Conservation (phyloP, 2,329 filamentous ascomycete genomes). For the Grosmannia serpens region DNA sequence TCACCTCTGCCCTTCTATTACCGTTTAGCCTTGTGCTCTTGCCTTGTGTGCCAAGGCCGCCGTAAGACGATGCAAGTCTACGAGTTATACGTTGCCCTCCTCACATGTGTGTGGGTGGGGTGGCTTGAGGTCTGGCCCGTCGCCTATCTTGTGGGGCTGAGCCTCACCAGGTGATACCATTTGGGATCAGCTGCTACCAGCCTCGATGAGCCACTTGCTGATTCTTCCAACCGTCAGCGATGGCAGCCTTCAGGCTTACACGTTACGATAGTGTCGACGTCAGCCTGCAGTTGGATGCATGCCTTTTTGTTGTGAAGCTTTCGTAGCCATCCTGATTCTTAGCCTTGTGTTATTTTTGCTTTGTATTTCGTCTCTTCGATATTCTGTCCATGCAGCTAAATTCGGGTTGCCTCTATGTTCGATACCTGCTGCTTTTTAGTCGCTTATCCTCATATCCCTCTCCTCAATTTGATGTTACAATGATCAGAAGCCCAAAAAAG, state of each 20-base stretch:
- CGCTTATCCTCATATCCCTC: background rate
- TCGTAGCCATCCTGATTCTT: background rate
- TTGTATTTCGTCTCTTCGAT: background rate
- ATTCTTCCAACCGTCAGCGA: background rate
- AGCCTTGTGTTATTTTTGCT: background rate
- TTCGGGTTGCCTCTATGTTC: background rate
- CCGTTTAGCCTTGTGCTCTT: background rate
- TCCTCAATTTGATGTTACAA: background rate
- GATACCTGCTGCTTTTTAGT: background rate
- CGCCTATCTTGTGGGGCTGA: background rate
- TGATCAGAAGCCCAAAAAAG: background rate
- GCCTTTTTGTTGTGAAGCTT: background rate
- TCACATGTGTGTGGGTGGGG: background rate
- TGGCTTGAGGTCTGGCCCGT: background rate
- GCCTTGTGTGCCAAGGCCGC: background rate
- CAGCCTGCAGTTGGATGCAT: background rate
- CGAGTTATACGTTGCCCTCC: background rate
- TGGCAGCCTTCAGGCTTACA: too few species aligned
- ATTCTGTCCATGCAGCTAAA: background rate
- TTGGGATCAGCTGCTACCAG: too few species aligned
- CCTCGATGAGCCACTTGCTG: background rate
- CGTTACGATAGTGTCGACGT: background rate
- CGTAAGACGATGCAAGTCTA: background rate
- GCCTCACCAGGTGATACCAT: background rate
- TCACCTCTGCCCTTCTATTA: too few species aligned